phyloP scores from a whole-genome alignment of 192 early-diverging fungal genomes.

The Backusella morwellensis region DNA sequence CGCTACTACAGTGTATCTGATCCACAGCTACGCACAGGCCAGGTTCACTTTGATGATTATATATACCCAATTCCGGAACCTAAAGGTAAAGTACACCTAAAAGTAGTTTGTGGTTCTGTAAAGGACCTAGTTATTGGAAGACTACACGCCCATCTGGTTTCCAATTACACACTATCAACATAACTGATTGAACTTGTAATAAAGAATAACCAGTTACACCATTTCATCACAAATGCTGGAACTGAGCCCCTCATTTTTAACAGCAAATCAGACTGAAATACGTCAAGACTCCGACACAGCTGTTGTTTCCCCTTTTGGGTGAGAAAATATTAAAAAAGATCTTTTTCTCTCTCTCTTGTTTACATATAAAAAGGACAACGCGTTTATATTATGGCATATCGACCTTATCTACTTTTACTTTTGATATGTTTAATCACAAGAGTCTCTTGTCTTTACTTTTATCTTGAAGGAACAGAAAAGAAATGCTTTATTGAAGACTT shows the following conservation, averaged over 20 bases:
- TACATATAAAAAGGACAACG: background rate
- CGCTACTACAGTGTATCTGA: too few relatives aligned
- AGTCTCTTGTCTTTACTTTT: conserved; percentile 64
- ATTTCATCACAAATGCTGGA: too few relatives aligned
- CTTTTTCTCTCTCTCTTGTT: background rate
- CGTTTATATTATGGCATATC: background rate
- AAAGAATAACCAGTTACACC: too few relatives aligned
- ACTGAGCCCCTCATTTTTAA: background rate
- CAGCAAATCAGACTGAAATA: background rate
- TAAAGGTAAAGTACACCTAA: too few relatives aligned
- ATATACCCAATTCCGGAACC: too few relatives aligned
- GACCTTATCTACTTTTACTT: background rate
- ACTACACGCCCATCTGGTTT: too few relatives aligned
- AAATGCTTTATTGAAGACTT: conserved; percentile 96
- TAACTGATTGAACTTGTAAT: too few relatives aligned
- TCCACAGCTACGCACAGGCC: too few relatives aligned
- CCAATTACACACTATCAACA: too few relatives aligned
- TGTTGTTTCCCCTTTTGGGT: background rate
- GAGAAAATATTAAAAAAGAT: background rate
- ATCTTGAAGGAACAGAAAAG: conserved; percentile 83
- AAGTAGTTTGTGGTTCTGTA: too few relatives aligned
- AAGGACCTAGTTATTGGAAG: too few relatives aligned
- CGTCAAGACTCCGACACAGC: background rate
- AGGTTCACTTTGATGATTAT: too few relatives aligned
- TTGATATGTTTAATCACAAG: background rate